Percentiles rank a stretch among this genome's conserved stretches.
phyloP scores from a whole-genome alignment of 1,284 basidiomycete species.

The Trichosporon ovoides region DNA sequence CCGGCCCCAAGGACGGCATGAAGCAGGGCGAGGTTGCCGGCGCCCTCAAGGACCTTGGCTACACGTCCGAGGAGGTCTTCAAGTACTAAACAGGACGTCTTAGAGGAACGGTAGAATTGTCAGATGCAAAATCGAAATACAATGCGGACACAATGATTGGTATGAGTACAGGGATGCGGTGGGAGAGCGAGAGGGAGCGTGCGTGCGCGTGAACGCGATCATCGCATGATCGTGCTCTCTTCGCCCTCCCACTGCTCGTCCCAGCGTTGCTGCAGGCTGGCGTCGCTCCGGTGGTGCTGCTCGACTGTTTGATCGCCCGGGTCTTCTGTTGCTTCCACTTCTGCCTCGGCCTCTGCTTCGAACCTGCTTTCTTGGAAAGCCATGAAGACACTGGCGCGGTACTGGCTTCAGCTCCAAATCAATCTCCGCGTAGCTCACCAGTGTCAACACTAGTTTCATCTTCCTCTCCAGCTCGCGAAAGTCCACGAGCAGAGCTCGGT shows the following conservation, averaged over 20 bases:
- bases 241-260: constrained; percentile 7
- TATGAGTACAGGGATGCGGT: neutral
- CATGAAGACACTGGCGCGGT: constrained; percentile 92
- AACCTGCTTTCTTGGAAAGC: constrained; percentile 62
- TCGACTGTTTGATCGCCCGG: neutral
- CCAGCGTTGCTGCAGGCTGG: neutral
- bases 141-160: neutral
- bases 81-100: constrained; percentile 40
- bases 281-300: constrained; percentile 8
- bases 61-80: constrained; percentile 62
- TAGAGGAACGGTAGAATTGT: neutral
- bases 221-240: constrained; percentile 7
- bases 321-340: neutral
- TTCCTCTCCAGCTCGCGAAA: constrained; percentile 82
- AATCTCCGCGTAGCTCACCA: constrained; percentile 60
- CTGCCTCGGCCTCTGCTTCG: constrained; percentile 1
- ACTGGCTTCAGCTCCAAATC: constrained; percentile 53
- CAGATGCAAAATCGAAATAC: constrained; percentile 1
- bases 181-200: neutral
- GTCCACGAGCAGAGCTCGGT: constrained; percentile 67
- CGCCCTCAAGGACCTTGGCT: constrained; percentile 78
- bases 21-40: constrained; percentile 82
- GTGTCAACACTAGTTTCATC: constrained; percentile 85
- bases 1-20: constrained; percentile 56
- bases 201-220: neutral